A percentile compares a stretch with the other conserved stretches of the same genome.
Evolutionary conservation across 1,139 yeast species (phyloP).

Genomic region (Casaregolazyma lundiana): DNA sequence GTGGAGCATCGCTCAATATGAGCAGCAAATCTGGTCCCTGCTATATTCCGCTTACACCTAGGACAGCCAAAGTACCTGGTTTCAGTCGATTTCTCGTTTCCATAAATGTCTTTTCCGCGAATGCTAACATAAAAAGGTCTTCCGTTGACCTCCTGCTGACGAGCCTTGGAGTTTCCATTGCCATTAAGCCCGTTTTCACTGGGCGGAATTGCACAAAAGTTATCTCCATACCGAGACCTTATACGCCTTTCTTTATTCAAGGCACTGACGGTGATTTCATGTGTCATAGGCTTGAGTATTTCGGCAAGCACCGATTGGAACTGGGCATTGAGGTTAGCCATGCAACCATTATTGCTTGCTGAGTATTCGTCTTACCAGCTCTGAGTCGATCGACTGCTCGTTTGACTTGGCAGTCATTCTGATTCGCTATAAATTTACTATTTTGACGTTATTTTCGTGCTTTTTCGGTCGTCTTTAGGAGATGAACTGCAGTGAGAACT

Average conservation of each 20-base stretch:
- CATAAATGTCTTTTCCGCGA: constrained; percentile 47
- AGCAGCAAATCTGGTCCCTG: constrained; percentile 88
- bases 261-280: constrained; percentile 40
- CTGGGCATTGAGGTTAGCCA: constrained; percentile 12
- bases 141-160: constrained; percentile 24
- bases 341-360: background rate
- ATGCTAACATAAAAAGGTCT: constrained; percentile 29
- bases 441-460: background rate
- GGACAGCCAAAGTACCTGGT: constrained; percentile 66
- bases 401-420: constrained; percentile 2
- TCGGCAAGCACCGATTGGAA: constrained; percentile 35
- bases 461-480: too few species aligned
- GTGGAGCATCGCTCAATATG: constrained; percentile 86
- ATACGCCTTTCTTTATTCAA: constrained; percentile 39
- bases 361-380: constrained; percentile 3
- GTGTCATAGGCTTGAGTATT: constrained; percentile 40
- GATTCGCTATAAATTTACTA: background rate
- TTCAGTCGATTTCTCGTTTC: constrained; percentile 43
- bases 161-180: constrained; percentile 15
- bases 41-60: constrained; percentile 79
- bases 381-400: constrained; percentile 4
- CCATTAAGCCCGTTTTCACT: constrained; percentile 22
- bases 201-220: constrained; percentile 24
- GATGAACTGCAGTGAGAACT: too few species aligned
- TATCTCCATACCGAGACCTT: constrained; percentile 29